Evolutionary conservation across 2,329 filamentous ascomycete species (phyloP).

Genomic region (Cladosporium sp.): DNA sequence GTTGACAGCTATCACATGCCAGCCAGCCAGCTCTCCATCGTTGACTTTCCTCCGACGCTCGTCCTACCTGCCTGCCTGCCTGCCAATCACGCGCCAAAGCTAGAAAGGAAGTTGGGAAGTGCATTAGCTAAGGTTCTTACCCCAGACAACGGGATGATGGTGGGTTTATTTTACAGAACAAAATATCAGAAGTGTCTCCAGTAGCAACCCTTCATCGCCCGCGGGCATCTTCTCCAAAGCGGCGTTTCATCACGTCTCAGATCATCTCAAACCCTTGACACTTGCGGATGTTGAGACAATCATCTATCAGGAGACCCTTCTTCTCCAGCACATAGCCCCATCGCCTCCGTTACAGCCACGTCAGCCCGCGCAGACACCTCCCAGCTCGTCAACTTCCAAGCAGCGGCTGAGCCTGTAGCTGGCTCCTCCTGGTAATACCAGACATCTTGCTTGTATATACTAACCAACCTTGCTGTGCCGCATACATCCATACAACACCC

Average conservation of each 20-base stretch:
- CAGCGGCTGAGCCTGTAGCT: background rate
- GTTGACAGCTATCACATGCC: background rate
- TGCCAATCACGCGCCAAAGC: too few species aligned
- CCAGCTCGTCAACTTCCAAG: background rate
- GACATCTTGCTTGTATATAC: too few species aligned
- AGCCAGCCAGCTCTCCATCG: too few species aligned
- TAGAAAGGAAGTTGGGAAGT: background rate
- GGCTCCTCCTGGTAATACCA: background rate
- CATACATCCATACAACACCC: background rate
- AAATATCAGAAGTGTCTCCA: too few species aligned
- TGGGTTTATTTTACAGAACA: too few species aligned
- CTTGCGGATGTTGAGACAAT: too few species aligned
- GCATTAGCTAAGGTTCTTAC: background rate
- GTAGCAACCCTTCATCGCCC: too few species aligned
- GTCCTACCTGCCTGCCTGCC: too few species aligned
- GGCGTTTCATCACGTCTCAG: conserved; percentile 9
- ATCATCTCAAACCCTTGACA: conserved; percentile 3
- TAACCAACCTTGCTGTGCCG: background rate
- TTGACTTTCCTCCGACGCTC: too few species aligned
- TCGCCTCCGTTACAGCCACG: background rate
- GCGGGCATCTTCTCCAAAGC: background rate
- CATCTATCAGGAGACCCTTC: background rate
- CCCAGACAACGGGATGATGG: background rate
- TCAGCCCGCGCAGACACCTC: background rate
- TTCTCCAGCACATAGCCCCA: background rate